Evolutionary conservation across 179 eudicot species (phyloP).

Genomic region (Actinidia polygama): DNA sequence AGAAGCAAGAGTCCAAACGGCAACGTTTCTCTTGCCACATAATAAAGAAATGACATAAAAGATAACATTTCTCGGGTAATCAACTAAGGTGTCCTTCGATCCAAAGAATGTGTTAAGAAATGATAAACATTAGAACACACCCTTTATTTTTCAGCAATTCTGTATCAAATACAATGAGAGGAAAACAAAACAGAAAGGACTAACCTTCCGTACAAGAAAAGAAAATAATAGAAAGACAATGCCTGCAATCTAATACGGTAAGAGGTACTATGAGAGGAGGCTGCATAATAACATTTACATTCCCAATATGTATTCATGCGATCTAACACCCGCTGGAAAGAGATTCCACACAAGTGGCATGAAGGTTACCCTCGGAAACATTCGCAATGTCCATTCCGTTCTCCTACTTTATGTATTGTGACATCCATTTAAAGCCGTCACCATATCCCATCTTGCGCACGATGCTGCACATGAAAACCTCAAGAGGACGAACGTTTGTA

Average conservation of each 20-base stretch:
- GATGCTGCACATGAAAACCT: slow-evolving; percentile 49
- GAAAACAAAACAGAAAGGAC: not conserved
- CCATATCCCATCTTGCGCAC: slow-evolving; percentile 54
- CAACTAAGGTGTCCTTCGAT: not conserved
- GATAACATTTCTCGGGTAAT: not conserved
- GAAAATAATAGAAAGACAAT: not conserved
- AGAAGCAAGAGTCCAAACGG: not conserved
- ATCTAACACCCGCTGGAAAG: not conserved
- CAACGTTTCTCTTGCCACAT: not conserved
- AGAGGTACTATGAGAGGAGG: slow-evolving; percentile 3
- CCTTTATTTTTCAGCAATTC: slow-evolving; percentile 5
- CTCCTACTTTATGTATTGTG: slow-evolving; percentile 43
- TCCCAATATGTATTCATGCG: not conserved
- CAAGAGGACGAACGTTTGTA: slow-evolving; percentile 43
- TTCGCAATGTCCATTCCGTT: not conserved
- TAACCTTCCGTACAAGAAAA: not conserved
- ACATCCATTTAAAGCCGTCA: slow-evolving; percentile 48
- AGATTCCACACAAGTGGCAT: no score
- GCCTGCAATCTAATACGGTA: not conserved
- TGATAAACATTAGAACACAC: not conserved
- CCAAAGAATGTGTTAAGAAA: no score
- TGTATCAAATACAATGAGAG: not conserved
- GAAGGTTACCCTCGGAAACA: not conserved
- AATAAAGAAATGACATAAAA: no score
- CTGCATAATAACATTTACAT: not conserved